Base-by-base conservation (phyloP, 2,329 filamentous ascomycete genomes). In the Coleophoma eucalyptorum region DNA sequence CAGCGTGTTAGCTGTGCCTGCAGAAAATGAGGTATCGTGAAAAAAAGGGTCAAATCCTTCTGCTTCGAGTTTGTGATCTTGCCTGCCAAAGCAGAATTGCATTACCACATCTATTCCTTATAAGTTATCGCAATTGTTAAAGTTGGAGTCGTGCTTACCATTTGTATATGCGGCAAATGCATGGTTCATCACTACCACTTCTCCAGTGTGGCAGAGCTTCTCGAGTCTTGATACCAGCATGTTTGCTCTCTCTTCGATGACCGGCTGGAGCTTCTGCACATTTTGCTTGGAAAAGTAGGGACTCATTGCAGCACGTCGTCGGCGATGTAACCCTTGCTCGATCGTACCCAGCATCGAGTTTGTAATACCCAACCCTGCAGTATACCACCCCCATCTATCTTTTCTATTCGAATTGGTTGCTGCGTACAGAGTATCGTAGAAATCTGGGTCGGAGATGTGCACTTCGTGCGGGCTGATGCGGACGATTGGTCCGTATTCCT, bases 391-490 rank as follows among this genome's bases (percentile, higher is more conserved):
- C 38, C 53, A 52, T 7, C 55, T 48, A 26, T 60, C 46, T 15
- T 50, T 35, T 42, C 55, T 57, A n/a, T 43, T 37, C 2, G 34
- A 26, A 3, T 49, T 35, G 19, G 50, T 51, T 26, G 26, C 6
- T 5, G 67, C 60, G 54, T 70, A 73, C 20, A 75, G 55, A 42
- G 70, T 69, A 43, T 70, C 63, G 52, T 69, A 66, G 56, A 74
- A 72, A 45, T 55, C 49, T 18, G 62, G 55, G 31, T 66, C 63
- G 15, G 57, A 58, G 31, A 73, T 65, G 51, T 73, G 65, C 19
- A 74, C 60, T 52, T 74, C 72, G 60, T 67, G 67, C 1, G 67
- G 63, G 33, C 62, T 67, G 52, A 69, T 63, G 8, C 66, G 58
- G 35, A 69, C 54, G n/a, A 70, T 65, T 1, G 66, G 64, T 5